Conservation (phyloP, 805 yeast species). For the Zygosaccharomyces gambellarensis region DNA sequence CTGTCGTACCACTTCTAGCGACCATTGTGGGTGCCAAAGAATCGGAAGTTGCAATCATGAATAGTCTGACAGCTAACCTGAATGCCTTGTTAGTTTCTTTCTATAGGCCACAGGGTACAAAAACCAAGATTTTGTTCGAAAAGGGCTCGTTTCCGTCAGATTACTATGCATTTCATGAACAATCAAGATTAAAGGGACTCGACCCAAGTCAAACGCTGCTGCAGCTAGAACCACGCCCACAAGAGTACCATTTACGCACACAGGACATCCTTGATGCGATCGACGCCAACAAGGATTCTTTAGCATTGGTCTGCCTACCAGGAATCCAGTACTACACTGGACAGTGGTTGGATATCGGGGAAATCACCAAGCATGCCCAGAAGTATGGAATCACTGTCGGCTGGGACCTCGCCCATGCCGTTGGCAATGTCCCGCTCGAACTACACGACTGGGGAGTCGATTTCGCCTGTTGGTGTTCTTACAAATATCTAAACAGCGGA, state of each 20-base stretch:
- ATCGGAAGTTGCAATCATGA: slow-evolving; percentile 84
- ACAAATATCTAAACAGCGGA: slow-evolving; percentile 86
- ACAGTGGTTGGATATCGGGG: slow-evolving; percentile 69
- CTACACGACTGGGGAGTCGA: slow-evolving; percentile 89
- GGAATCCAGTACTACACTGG: slow-evolving; percentile 94
- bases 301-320: slow-evolving; percentile 74
- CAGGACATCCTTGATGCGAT: slow-evolving; percentile 57
- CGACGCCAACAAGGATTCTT: slow-evolving; percentile 49
- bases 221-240: slow-evolving; percentile 56
- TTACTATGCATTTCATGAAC: slow-evolving; percentile 75
- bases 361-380: slow-evolving; percentile 65
- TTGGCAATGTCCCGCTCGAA: slow-evolving; percentile 72
- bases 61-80: slow-evolving; percentile 75
- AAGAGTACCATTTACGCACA: slow-evolving; percentile 54
- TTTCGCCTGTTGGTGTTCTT: slow-evolving; percentile 93
- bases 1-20: slow-evolving; percentile 63
- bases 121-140: slow-evolving; percentile 74
- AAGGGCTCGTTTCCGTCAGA: slow-evolving; percentile 90
- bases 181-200: slow-evolving; percentile 57
- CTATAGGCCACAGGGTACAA: slow-evolving; percentile 53
- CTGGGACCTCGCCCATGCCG: slow-evolving; percentile 96
- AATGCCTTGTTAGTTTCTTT: slow-evolving; percentile 71
- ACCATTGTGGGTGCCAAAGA: slow-evolving; percentile 70
- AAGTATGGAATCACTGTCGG: slow-evolving; percentile 56
- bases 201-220: slow-evolving; percentile 54